Base-by-base conservation (phyloP, 2,329 filamentous ascomycete species). In the Thielaviopsis punctulata region DNA sequence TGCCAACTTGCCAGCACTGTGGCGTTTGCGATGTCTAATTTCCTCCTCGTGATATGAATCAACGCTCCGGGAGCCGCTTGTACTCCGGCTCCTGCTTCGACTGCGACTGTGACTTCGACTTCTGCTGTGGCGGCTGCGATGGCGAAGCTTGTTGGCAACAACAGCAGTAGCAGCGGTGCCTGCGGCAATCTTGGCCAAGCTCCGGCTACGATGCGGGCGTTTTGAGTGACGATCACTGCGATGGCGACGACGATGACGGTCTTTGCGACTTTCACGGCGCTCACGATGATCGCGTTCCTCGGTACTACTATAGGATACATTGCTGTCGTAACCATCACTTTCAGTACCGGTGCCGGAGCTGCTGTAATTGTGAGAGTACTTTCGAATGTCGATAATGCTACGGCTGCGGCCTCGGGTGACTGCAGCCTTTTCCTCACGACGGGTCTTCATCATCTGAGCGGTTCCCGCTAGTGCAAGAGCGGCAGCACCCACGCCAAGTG, bases 401-500 rank as follows among this genome's bases (percentile, higher is more conserved):
- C 77, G 73, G 9, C 79, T 79, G 48, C 79, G 73, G 25, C 57
- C 51, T 19, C 50, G 43, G 23, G 60, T 66, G 13, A 69, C 62
- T 58, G 81, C 77, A 57, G 80, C 78, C 59, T 73, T 77, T 45
- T 80, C 75, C 45, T 73, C 63, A 60, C 77, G 79, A 63, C 70
- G 75, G 58, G 73, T 71, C 56, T 80, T 73, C 61, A 76, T 74
- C 59, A 80, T 80, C 60, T 81, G 80, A 56, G 77, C 72, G 4
- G 78, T 78, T n/a, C 78, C 79, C 3, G 78, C 77, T 19, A 79
- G 75, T 7, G 78, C 79, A 22, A 82, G 68, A 15, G 77, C 78
- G 21, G 79, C 77, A 9, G 77, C 78, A 8, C 79, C 79, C 43
- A 81, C 69, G 27, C 77, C 79, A 21, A 82, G 66, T 21, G 77